phyloP scores from a whole-genome alignment of 345 rosid genomes.

The Trapa bicornis region DNA sequence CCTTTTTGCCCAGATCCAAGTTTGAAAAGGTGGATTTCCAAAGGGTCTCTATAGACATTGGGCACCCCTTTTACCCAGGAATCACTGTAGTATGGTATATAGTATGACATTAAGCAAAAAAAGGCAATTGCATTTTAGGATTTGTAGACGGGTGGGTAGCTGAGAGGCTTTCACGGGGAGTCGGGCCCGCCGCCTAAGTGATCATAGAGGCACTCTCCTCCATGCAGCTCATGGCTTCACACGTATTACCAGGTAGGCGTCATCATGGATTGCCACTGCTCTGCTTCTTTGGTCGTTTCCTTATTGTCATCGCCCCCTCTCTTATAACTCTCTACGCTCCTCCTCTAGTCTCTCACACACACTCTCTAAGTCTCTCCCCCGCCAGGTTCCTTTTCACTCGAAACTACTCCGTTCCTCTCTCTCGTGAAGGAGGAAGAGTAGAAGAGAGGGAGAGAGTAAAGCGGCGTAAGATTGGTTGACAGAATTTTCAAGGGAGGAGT shows the following conservation, averaged over 20 bases:
- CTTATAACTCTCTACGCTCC: too few species aligned
- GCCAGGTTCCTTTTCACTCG: neutral
- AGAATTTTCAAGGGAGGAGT: neutral
- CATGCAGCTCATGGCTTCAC: constrained; percentile 31
- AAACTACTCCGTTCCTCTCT: neutral
- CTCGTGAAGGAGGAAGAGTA: neutral
- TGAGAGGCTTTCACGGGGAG: too few species aligned
- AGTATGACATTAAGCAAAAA: too few species aligned
- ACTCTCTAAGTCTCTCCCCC: neutral
- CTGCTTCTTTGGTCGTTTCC: neutral
- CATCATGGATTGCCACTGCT: neutral
- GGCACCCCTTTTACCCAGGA: too few species aligned
- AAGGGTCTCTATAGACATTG: too few species aligned
- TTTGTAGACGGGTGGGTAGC: too few species aligned
- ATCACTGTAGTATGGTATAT: too few species aligned
- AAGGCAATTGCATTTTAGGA: too few species aligned
- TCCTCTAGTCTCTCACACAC: neutral
- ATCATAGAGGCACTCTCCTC: constrained; percentile 5
- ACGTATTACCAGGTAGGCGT: constrained; percentile 20
- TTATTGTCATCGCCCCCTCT: neutral
- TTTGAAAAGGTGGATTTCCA: too few species aligned
- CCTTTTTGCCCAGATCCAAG: too few species aligned
- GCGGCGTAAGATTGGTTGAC: neutral
- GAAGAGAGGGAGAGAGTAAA: neutral
- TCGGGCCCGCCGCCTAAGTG: too few species aligned